Percentiles rank a stretch among this genome's conserved stretches.
Conservation (phyloP, 2,329 filamentous ascomycete species). For the Blastomyces silverae region DNA sequence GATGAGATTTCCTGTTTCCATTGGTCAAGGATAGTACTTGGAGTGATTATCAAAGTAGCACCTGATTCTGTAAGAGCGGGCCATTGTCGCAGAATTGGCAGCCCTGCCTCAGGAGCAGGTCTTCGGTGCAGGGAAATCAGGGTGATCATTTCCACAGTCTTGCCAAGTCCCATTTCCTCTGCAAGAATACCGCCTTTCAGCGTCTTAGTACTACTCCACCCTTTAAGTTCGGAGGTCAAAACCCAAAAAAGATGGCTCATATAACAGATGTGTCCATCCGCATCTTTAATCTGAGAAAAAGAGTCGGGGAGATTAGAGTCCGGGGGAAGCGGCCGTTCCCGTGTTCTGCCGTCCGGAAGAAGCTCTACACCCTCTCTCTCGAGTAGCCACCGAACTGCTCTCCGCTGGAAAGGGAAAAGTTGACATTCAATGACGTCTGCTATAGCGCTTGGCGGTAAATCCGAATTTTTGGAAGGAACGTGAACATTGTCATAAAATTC, state of each 20-base stretch:
- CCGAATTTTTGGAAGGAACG: slow-evolving; percentile 34
- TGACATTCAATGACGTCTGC: slow-evolving; percentile 33
- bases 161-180: slow-evolving; percentile 48
- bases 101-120: slow-evolving; percentile 17
- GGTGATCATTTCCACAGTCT: slow-evolving; percentile 45
- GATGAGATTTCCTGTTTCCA: slow-evolving; percentile 55
- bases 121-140: slow-evolving; percentile 40
- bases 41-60: slow-evolving; percentile 58
- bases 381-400: slow-evolving; percentile 44
- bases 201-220: slow-evolving; percentile 28
- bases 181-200: slow-evolving; percentile 44
- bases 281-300: slow-evolving; percentile 36
- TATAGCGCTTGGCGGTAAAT: slow-evolving; percentile 32
- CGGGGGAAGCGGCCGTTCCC: slow-evolving; percentile 18
- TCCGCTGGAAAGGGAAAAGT: slow-evolving; percentile 46
- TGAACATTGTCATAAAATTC: slow-evolving; percentile 46
- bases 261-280: slow-evolving; percentile 35
- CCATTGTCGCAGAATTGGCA: slow-evolving; percentile 20
- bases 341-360: slow-evolving; percentile 29
- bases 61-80: slow-evolving; percentile 38
- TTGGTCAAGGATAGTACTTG: slow-evolving; percentile 55
- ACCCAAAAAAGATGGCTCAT: slow-evolving; percentile 41
- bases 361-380: slow-evolving; percentile 39
- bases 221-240: slow-evolving; percentile 33
- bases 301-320: slow-evolving; percentile 31